Evolutionary conservation across 345 rosid species (phyloP).

Genomic region (Eucalyptus viminalis): DNA sequence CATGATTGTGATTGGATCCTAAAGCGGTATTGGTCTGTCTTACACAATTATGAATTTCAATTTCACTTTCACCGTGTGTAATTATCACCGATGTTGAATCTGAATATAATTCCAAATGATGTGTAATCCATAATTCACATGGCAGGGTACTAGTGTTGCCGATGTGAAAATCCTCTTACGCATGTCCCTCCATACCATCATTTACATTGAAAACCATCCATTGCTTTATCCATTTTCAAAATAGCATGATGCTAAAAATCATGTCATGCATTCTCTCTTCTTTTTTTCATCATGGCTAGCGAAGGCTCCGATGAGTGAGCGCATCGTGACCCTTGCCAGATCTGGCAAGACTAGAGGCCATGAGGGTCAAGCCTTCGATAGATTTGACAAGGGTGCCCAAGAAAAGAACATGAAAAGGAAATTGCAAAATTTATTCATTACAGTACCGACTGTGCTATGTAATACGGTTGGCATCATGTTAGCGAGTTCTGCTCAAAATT

Average conservation of each 20-base stretch:
- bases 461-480: rapidly evolving
- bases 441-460: rapidly evolving
- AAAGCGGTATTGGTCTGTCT: rapidly evolving
- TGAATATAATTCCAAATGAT: not conserved
- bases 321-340: rapidly evolving
- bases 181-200: not conserved
- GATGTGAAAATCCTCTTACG: not conserved
- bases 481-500: rapidly evolving
- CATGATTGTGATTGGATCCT: not conserved
- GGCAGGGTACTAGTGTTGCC: rapidly evolving
- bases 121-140: not conserved
- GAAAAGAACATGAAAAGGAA: not conserved
- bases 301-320: not conserved
- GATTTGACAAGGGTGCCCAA: rapidly evolving
- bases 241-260: not conserved
- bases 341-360: not conserved
- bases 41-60: not conserved
- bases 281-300: not conserved
- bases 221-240: not conserved
- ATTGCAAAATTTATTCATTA: not conserved
- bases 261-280: not conserved
- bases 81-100: not conserved
- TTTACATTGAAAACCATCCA: not conserved
- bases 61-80: not conserved
- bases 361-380: not conserved